Evolutionary conservation across 345 rosid species (phyloP), one percentile per base, ranked within the genome.

Genomic region (Salix suchowensis): DNA sequence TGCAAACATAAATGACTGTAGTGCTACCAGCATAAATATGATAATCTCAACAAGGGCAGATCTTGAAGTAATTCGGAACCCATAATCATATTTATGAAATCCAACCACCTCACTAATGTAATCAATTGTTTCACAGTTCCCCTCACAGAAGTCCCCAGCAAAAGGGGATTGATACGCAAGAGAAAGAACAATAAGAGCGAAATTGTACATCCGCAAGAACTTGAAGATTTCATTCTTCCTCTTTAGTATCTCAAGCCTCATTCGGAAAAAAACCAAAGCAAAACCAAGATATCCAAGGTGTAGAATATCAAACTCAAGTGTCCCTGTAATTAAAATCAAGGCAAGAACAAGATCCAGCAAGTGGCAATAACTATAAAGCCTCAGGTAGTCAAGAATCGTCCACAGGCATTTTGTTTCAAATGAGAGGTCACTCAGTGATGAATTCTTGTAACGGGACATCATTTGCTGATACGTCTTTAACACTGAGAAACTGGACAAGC

Each of bases 261-360:
- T 80, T 10, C 91, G 82, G 78, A 86, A 88, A 79, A 86, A 88
- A 34, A 86, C 71, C 36, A 88, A 81, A 65, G 88, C 87, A 77
- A 86, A 80, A 74, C 85, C 88, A 26, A 86, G 89, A 74, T 88
- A 88, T 26, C 89, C 91, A 36, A 88, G 85, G 77, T 88, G 91
- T 32, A 88, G 88, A 74, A 88, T 72, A 42, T 88, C 91, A 52
- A 83, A 88, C 74, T 88, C 91, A n/a, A 88, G 88, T 7, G 91
- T 88, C 46, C 91, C 91, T 7, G 89, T 88, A 70, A 86, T 82
- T 61, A 88, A 76, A 64, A 86, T 78, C 68, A 86, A 70, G n/a
- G 82, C 73, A 19, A 86, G 87, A 62, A 83, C 85, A 75, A 86
- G 85, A 76, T 86, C 87, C 61, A 84, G 77, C 46, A 82, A 68